A percentile compares a stretch with the other conserved stretches of the same genome.
phyloP scores from a whole-genome alignment of 2,329 filamentous ascomycete species.

The Penicillium rolfsii region DNA sequence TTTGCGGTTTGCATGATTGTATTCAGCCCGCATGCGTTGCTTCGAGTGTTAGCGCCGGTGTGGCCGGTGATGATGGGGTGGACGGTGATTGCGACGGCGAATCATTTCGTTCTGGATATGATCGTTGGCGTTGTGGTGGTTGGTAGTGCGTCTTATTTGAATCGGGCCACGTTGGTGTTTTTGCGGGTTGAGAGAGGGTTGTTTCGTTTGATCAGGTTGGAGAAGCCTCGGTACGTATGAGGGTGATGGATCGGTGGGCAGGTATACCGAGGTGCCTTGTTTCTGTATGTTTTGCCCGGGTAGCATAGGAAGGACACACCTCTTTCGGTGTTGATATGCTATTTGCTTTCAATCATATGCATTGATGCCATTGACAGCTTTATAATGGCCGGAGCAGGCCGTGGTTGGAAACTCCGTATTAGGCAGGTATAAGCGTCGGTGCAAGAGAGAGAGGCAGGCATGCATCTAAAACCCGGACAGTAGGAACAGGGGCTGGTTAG shows the following conservation, averaged over 20 bases:
- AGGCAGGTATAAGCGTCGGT: slow-evolving; percentile 23
- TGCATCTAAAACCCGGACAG: not conserved
- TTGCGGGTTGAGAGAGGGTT: slow-evolving; percentile 29
- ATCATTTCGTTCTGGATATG: slow-evolving; percentile 69
- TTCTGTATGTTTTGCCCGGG: not conserved
- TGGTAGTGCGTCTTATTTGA: slow-evolving; percentile 29
- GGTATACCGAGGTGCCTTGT: not conserved
- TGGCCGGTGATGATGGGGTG: slow-evolving; percentile 52
- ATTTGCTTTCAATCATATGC: not conserved
- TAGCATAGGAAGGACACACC: not conserved
- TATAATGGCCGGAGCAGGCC: slow-evolving; percentile 1
- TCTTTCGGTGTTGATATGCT: not conserved
- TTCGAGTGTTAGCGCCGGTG: slow-evolving; percentile 44
- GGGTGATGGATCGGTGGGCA: not conserved
- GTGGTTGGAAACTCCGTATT: slow-evolving; percentile 8
- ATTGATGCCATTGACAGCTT: slow-evolving; percentile 5
- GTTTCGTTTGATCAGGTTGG: slow-evolving; percentile 25
- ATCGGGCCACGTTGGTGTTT: slow-evolving; percentile 28
- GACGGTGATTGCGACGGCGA: slow-evolving; percentile 69
- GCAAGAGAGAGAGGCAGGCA: not conserved
- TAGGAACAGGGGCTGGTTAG: not conserved
- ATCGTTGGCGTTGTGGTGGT: slow-evolving; percentile 58
- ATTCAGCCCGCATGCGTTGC: slow-evolving; percentile 47
- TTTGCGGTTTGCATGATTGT: slow-evolving; percentile 35
- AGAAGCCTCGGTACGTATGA: slow-evolving; percentile 26